Evolutionary conservation across 768 basidiomycete species (phyloP).

Genomic region (Gymnopilus junonius): DNA sequence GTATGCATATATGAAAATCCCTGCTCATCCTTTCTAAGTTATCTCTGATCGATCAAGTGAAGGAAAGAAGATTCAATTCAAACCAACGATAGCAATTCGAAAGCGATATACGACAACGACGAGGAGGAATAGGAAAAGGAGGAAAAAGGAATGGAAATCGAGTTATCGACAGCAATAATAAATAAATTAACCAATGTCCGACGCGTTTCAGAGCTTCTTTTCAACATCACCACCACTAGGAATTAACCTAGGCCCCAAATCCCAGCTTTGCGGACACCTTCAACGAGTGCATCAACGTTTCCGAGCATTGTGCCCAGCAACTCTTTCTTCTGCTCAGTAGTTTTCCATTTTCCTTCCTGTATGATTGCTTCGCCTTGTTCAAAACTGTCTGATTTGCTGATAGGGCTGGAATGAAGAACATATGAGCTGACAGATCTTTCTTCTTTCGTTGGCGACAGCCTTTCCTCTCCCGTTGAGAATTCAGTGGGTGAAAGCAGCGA

Average conservation of each 20-base stretch:
- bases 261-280: slow-evolving; percentile 84
- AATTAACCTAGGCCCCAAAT: slow-evolving; percentile 74
- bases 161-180: not conserved
- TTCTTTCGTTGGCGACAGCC: not conserved
- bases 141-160: not conserved
- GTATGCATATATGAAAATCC: not conserved
- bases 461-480: not conserved
- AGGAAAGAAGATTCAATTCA: not conserved
- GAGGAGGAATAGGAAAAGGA: not conserved
- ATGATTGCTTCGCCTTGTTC: slow-evolving; percentile 15
- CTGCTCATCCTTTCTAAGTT: not conserved
- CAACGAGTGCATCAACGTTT: slow-evolving; percentile 90
- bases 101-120: slow-evolving; percentile 11
- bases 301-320: slow-evolving; percentile 82
- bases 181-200: not conserved
- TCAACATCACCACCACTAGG: not conserved
- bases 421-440: slow-evolving; percentile 8
- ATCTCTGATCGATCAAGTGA: not conserved
- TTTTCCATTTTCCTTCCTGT: slow-evolving; percentile 40
- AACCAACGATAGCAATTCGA: slow-evolving; percentile 3
- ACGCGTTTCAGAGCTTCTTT: not conserved
- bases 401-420: not conserved
- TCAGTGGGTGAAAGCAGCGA: not conserved
- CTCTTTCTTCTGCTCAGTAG: slow-evolving; percentile 85
- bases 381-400: not conserved